Percentiles rank a stretch among this genome's conserved stretches.
Evolutionary conservation across 495 filamentous ascomycete genomes (phyloP).

Genomic region (Terfezia boudieri): DNA sequence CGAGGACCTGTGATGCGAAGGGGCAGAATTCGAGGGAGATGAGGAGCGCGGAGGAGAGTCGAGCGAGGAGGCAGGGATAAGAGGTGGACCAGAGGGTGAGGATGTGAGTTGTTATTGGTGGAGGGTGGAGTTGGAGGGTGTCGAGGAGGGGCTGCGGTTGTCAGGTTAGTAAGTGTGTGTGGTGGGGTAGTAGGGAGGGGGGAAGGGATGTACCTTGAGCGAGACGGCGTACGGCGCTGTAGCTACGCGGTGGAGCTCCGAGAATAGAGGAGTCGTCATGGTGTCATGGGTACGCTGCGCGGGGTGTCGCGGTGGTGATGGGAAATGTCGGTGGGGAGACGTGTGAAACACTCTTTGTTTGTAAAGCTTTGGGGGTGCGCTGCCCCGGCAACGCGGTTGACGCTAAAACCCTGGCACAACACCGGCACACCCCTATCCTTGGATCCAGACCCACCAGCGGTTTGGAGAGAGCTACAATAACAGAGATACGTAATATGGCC

Average conservation of each 20-base stretch:
- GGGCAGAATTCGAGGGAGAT: not conserved
- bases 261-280: not conserved
- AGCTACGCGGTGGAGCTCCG: not conserved
- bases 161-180: not conserved
- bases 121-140: not conserved
- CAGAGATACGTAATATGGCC: no score
- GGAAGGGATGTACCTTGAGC: not conserved
- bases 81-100: not conserved
- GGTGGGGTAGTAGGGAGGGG: not conserved
- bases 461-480: no score
- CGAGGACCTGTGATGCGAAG: not conserved
- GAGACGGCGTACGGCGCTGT: not conserved
- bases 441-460: no score
- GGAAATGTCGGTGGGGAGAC: no score
- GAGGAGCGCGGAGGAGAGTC: not conserved
- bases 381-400: no score
- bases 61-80: not conserved
- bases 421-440: no score
- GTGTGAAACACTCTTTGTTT: no score
- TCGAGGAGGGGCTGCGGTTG: not conserved
- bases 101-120: not conserved
- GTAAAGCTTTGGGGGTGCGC: no score
- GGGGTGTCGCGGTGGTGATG: no score
- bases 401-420: no score
- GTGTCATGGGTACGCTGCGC: not conserved